Evolutionary conservation across 306 rosid species (phyloP).

Genomic region (Abrus pulchellus): DNA sequence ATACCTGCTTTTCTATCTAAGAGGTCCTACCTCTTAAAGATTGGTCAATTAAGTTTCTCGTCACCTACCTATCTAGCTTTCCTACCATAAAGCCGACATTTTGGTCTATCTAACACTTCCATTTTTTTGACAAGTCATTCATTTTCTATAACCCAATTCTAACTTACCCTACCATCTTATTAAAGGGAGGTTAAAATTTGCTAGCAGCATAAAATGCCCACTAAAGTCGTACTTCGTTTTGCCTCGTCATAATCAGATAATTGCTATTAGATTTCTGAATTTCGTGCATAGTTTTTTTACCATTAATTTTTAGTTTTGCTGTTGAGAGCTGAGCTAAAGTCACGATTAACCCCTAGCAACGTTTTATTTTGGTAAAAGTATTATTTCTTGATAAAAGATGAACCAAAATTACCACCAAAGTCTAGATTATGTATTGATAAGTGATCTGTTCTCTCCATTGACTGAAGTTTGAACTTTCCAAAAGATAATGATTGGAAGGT

Average conservation of each 20-base stretch:
- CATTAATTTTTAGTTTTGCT: background rate
- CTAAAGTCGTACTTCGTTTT: background rate
- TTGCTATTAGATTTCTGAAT: background rate
- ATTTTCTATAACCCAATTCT: background rate
- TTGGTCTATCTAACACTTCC: slow-evolving; percentile 10
- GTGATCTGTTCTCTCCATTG: too few species aligned
- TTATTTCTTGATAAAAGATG: too few species aligned
- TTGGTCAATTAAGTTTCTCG: slow-evolving; percentile 11
- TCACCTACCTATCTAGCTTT: slow-evolving; percentile 33
- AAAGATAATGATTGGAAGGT: too few species aligned
- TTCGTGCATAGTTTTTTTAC: background rate
- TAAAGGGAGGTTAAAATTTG: background rate
- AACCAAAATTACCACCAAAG: too few species aligned
- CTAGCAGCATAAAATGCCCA: background rate
- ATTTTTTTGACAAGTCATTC: background rate
- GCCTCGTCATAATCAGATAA: background rate
- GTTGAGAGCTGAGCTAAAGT: background rate
- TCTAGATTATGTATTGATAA: too few species aligned
- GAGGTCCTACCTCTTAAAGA: slow-evolving; percentile 47
- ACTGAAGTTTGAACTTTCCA: too few species aligned
- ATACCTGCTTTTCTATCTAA: slow-evolving; percentile 43
- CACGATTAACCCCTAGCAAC: too few species aligned
- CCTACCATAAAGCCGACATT: slow-evolving; percentile 35
- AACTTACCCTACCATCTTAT: background rate
- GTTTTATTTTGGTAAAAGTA: too few species aligned